Conservation (phyloP, 768 basidiomycete species). For the Pleurotus salmoneostramineus region DNA sequence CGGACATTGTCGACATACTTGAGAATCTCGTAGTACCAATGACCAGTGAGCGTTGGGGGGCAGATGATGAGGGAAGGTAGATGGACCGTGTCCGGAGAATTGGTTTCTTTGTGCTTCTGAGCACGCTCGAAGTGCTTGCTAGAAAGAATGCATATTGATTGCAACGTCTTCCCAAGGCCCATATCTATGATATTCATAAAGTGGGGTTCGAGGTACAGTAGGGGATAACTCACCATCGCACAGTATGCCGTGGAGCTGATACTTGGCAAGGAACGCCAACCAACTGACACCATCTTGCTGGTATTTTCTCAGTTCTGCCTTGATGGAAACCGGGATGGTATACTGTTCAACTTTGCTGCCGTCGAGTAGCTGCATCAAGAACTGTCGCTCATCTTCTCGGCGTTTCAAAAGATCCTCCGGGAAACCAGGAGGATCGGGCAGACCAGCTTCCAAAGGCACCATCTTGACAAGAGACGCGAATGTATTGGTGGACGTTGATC, state of each 20-base stretch:
- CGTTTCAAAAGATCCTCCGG: constrained; percentile 82
- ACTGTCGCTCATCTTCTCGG: constrained; percentile 84
- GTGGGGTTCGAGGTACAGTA: background rate
- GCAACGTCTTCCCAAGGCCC: constrained; percentile 97
- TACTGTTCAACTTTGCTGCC: constrained; percentile 94
- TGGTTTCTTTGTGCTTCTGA: constrained; percentile 58
- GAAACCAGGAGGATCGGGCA: constrained; percentile 96
- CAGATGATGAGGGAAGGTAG: constrained; percentile 94
- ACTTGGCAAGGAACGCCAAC: constrained; percentile 97
- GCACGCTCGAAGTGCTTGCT: constrained; percentile 90
- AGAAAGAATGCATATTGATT: constrained; percentile 95
- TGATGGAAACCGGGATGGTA: constrained; percentile 78
- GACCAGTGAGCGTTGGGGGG: constrained; percentile 95
- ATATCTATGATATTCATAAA: constrained; percentile 60
- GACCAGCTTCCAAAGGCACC: constrained; percentile 95
- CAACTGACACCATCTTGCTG: constrained; percentile 99
- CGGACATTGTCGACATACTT: constrained; percentile 86
- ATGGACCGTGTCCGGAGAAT: constrained; percentile 74
- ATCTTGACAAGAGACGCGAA: constrained; percentile 98
- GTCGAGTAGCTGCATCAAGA: constrained; percentile 90
- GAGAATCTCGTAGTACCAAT: constrained; percentile 97
- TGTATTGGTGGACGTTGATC: constrained; percentile 92
- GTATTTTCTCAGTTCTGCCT: constrained; percentile 93
- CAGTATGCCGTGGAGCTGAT: constrained; percentile 95
- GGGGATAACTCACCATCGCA: constrained; percentile 74